Evolutionary conservation across 495 filamentous ascomycete genomes (phyloP).

Genomic region (Podospora conica): DNA sequence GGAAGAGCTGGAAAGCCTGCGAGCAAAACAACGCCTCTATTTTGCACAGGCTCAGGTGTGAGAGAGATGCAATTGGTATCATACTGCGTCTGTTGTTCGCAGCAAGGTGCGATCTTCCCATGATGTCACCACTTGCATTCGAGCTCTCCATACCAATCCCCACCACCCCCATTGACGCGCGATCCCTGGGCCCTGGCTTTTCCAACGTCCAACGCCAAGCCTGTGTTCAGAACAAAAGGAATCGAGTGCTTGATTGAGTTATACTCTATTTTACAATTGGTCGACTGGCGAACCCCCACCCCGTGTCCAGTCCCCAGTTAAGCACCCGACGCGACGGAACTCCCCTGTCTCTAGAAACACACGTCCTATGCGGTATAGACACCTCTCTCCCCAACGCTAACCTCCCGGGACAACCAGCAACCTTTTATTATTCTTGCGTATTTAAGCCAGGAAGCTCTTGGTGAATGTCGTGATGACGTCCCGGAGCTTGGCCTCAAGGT

Average conservation of each 20-base stretch:
- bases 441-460: conserved; percentile 73
- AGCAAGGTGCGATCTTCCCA: background rate
- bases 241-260: conserved; percentile 47
- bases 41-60: background rate
- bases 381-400: conserved; percentile 27
- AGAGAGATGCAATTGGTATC: background rate
- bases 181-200: background rate
- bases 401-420: conserved; percentile 17
- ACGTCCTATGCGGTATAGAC: conserved; percentile 47
- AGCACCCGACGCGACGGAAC: conserved; percentile 36
- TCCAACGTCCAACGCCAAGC: background rate
- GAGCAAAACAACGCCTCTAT: background rate
- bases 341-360: conserved; percentile 39
- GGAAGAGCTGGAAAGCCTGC: background rate
- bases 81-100: background rate
- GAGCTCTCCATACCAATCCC: background rate
- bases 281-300: conserved; percentile 35
- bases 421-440: conserved; percentile 30
- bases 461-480: conserved; percentile 75
- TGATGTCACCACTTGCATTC: background rate
- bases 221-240: conserved; percentile 36
- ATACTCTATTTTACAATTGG: conserved; percentile 44
- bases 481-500: conserved; percentile 80
- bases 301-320: conserved; percentile 33
- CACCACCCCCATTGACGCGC: background rate